These are phyloP conservation scores for Clonostachys rosea DNA, from an alignment of 2,329 filamentous ascomycete species.

Conservation along the genomic window DNA sequence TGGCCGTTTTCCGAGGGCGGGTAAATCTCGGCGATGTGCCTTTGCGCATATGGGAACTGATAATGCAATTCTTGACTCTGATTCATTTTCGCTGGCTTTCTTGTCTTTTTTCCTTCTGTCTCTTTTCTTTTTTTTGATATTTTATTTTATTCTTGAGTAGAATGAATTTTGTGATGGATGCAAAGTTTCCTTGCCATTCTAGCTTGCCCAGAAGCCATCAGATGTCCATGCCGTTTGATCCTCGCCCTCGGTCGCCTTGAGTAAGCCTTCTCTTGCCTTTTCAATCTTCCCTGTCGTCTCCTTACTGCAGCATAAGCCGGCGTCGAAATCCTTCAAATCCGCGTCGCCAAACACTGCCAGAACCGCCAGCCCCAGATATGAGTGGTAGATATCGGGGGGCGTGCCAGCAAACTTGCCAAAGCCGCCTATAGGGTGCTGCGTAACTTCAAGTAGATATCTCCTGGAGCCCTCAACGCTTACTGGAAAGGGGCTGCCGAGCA, in stretches of 20 bases:
- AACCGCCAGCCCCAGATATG: constrained; percentile 80
- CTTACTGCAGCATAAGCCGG: constrained; percentile 69
- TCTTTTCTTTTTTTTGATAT: no score
- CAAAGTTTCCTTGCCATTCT: no score
- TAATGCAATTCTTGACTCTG: no score
- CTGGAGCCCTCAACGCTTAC: constrained; percentile 57
- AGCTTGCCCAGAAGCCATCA: no score
- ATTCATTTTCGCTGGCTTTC: no score
- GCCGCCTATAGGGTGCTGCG: constrained; percentile 80
- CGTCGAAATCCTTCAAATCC: constrained; percentile 67
- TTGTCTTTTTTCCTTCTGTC: no score
- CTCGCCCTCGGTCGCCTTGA: constrained; percentile 4
- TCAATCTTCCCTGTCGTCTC: constrained; percentile 48
- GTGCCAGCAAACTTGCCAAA: constrained; percentile 70
- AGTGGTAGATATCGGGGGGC: constrained; percentile 79
- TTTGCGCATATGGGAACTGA: no score
- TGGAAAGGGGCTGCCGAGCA: constrained; percentile 53
- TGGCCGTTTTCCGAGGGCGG: no score
- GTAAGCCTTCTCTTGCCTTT: constrained; percentile 33
- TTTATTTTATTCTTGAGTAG: no score
- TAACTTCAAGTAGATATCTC: constrained; percentile 79
- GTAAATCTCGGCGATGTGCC: no score
- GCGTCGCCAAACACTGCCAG: constrained; percentile 69
- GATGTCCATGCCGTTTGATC: no score
- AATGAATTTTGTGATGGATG: no score